A percentile compares a stretch with the other conserved stretches of the same genome.
Evolutionary conservation across 352 stramenopile species (phyloP).

Genomic region (Phytophthora vignae): DNA sequence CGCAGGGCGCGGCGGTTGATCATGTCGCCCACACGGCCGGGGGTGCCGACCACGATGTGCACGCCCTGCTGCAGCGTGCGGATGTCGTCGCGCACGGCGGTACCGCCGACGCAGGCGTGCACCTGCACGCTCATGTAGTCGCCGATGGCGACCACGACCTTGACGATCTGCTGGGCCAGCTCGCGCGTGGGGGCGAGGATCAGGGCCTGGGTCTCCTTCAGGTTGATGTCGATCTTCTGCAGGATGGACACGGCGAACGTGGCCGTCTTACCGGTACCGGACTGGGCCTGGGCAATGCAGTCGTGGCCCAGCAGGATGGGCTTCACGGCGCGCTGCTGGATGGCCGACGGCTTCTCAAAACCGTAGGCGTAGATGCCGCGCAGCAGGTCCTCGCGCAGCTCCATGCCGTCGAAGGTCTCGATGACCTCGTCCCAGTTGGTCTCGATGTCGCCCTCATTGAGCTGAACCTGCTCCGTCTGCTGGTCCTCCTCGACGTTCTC

Average conservation of each 20-base stretch:
- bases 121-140: conserved; percentile 98
- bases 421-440: conserved; percentile 99
- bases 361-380: conserved; percentile 99
- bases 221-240: conserved; percentile 96
- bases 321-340: conserved; percentile 99
- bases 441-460: conserved; percentile 95
- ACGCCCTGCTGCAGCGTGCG: conserved; percentile 97
- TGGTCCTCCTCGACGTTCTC: conserved; percentile 70
- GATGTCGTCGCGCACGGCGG: conserved; percentile 98
- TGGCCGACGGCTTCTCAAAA: conserved; percentile 99
- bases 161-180: conserved; percentile 99
- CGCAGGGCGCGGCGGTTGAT: conserved; percentile 97
- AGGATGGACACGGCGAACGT: conserved; percentile 99
- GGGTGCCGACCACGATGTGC: conserved; percentile 98
- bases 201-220: conserved; percentile 98
- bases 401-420: conserved; percentile 99
- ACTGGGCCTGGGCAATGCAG: conserved; percentile 99
- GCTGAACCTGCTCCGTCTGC: conserved; percentile 66
- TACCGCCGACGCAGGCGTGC: conserved; percentile 98
- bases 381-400: conserved; percentile 98
- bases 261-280: conserved; percentile 99
- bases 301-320: conserved; percentile 98
- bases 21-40: conserved; percentile 99
- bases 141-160: conserved; percentile 95
- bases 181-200: conserved; percentile 99